Percentiles rank a stretch among this genome's conserved stretches.
Evolutionary conservation across 2,329 filamentous ascomycete genomes (phyloP).

Genomic region (Thielaviopsis euricoi): DNA sequence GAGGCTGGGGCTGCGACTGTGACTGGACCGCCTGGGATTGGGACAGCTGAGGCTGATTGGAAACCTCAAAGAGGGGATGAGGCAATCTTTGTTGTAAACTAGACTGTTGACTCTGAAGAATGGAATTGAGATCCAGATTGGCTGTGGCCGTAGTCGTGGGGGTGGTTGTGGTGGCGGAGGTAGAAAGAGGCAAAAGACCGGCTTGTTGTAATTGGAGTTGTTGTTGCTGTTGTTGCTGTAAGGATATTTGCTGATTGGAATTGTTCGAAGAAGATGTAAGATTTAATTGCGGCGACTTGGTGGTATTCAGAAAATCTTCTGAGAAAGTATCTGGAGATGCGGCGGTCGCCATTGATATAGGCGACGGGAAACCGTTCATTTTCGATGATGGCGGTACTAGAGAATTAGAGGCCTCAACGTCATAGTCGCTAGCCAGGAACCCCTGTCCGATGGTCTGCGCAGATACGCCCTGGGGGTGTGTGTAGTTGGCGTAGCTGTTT

Average conservation of each 20-base stretch:
- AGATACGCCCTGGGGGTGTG: constrained; percentile 1
- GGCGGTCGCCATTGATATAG: constrained; percentile 10
- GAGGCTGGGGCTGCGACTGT: neutral
- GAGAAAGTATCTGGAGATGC: neutral
- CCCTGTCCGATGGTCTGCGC: neutral
- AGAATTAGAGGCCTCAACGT: constrained; percentile 6
- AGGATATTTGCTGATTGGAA: neutral
- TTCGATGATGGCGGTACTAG: neutral
- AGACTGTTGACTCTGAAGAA: neutral
- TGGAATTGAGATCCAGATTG: constrained; percentile 3
- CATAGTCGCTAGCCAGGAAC: constrained; percentile 2
- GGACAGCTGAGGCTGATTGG: neutral
- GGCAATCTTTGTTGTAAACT: neutral
- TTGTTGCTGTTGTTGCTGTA: neutral
- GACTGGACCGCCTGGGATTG: neutral
- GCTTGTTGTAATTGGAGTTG: neutral
- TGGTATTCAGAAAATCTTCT: neutral
- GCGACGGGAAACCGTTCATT: constrained; percentile 6
- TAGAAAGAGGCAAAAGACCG: neutral
- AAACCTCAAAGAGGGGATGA: neutral
- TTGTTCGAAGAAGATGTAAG: neutral
- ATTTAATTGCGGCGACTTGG: constrained; percentile 6
- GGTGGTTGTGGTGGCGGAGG: neutral
- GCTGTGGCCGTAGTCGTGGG: neutral
- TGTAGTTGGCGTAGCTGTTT: neutral